These are phyloP conservation scores for Castanea sativa DNA, from an alignment of 306 rosid genomes.

Conservation along the genomic window DNA sequence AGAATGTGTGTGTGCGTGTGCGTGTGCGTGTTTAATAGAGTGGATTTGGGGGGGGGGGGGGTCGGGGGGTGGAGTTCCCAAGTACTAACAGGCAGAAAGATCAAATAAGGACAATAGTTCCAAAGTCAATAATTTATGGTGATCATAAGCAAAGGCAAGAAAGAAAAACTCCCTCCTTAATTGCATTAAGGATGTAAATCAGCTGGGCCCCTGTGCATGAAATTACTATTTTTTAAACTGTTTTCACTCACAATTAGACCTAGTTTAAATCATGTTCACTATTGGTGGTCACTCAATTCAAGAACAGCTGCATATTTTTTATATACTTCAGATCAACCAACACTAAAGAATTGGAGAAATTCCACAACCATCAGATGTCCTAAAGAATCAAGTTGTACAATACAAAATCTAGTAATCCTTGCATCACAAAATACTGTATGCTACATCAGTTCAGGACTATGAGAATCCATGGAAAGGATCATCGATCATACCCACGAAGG, in stretches of 20 bases:
- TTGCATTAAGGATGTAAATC: neutral
- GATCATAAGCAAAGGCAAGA: neutral
- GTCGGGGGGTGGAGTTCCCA: neutral
- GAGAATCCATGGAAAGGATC: neutral
- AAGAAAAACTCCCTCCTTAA: neutral
- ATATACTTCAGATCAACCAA: neutral
- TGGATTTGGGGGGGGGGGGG: neutral
- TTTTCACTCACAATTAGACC: neutral
- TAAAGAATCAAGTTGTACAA: neutral
- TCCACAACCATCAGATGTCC: neutral
- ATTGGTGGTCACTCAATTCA: neutral
- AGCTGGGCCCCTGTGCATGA: too few relatives aligned
- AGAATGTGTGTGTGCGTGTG: neutral
- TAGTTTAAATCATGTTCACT: neutral
- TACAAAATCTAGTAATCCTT: neutral
- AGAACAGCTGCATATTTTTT: neutral
- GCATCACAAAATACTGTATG: neutral
- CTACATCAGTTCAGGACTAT: neutral
- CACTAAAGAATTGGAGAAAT: neutral
- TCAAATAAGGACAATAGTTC: neutral
- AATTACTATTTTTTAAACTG: neutral
- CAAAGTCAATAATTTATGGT: neutral
- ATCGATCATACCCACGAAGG: constrained; percentile 58
- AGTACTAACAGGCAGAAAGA: neutral
- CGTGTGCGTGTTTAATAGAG: neutral